phyloP scores from a whole-genome alignment of 495 filamentous ascomycete species.

The Venustampulla echinocandica region DNA sequence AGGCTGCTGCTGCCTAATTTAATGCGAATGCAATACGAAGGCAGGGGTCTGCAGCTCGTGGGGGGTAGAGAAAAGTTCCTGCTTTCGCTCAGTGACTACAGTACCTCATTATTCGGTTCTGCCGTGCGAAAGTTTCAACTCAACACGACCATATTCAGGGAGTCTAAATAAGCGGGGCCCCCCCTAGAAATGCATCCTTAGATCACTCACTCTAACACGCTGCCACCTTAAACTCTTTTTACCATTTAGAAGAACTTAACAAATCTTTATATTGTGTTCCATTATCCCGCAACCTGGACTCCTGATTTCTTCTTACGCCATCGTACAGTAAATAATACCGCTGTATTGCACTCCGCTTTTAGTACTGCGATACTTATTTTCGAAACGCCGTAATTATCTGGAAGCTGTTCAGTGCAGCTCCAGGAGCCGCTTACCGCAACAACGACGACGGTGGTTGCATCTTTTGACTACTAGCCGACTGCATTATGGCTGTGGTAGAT shows the following conservation, averaged over 20 bases:
- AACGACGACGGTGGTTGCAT: not conserved
- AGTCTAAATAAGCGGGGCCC: too few relatives aligned
- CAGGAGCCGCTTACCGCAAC: not conserved
- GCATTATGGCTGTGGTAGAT: not conserved
- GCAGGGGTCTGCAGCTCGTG: too few relatives aligned
- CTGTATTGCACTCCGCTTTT: not conserved
- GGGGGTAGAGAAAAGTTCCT: too few relatives aligned
- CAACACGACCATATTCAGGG: too few relatives aligned
- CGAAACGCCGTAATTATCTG: not conserved
- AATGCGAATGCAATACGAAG: slow-evolving; percentile 5
- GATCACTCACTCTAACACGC: too few relatives aligned
- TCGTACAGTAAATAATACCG: not conserved
- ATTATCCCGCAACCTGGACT: not conserved
- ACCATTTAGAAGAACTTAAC: not conserved
- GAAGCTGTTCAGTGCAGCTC: not conserved
- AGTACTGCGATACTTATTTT: not conserved
- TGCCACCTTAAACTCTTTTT: too few relatives aligned
- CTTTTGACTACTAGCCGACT: not conserved
- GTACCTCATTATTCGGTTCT: too few relatives aligned
- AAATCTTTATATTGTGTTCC: not conserved
- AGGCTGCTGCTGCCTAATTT: slow-evolving; percentile 14
- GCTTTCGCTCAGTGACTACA: too few relatives aligned
- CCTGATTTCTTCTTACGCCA: not conserved
- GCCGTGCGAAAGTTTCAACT: too few relatives aligned
- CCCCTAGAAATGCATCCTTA: too few relatives aligned